Evolutionary conservation across 2,329 filamentous ascomycete genomes (phyloP).

Genomic region (Raffaelea albimanens): DNA sequence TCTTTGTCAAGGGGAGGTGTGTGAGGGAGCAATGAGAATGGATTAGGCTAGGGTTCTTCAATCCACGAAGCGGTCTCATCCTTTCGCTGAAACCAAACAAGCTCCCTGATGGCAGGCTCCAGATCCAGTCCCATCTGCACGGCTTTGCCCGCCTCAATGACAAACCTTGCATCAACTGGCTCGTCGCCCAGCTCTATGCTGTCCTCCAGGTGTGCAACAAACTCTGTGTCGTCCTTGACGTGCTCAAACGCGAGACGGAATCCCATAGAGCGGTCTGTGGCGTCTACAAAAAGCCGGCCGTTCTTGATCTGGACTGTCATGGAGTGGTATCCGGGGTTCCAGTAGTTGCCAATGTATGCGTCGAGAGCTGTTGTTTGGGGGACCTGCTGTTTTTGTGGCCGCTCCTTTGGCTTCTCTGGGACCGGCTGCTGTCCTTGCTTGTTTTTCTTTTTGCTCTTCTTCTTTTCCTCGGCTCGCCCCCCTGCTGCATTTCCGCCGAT

Average conservation of each 20-base stretch:
- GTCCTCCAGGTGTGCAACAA: not conserved
- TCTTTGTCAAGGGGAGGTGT: no score
- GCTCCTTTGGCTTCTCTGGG: no score
- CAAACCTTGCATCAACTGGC: not conserved
- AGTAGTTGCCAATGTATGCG: not conserved
- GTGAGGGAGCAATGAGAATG: no score
- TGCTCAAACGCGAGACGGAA: not conserved
- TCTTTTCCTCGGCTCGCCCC: no score
- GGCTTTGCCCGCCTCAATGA: not conserved
- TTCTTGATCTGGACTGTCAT: not conserved
- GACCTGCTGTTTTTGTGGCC: no score
- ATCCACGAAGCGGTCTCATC: no score
- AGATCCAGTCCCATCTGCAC: not conserved
- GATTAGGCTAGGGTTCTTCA: no score
- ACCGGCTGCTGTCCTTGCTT: no score
- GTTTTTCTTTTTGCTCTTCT: no score
- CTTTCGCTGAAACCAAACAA: not conserved
- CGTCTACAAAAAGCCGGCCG: not conserved
- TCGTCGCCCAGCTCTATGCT: not conserved
- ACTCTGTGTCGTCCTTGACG: not conserved
- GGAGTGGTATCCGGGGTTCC: not conserved
- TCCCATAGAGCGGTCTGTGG: not conserved
- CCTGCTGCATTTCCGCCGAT: no score
- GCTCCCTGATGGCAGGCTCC: not conserved
- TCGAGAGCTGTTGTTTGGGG: slow-evolving; percentile 2